Evolutionary conservation across 345 rosid genomes (phyloP), one percentile per base, ranked within the genome.

Genomic region (Barbarea vulgaris): DNA sequence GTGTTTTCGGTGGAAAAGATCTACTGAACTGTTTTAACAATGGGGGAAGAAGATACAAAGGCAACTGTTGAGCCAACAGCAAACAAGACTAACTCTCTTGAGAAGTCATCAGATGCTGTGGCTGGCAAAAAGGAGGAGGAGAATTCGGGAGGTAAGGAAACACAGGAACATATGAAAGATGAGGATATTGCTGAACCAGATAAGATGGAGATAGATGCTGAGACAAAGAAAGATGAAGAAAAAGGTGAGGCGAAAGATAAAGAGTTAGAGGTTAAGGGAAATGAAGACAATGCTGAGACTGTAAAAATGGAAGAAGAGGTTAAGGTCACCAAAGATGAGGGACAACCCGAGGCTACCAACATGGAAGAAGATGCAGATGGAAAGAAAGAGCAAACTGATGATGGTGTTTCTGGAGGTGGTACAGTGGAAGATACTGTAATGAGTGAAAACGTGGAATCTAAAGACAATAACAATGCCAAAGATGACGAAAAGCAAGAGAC

Each of bases 11-110:
- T 31, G 42, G 50, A 34, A 47, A 18, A 18, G 31, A 47, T 51
- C 75, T 42, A 2, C 46, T 56, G 69, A 63, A 25, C 62, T 75
- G 65, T 63, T 42, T 69, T 74, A 61, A 79, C 36, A 50, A 94
- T 94, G 98, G 88, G 83, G 4, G 88, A 86, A 67, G 87, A 83
- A 56, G 87, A 84, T 77, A 81, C 75, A 37, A 85, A 60, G 70
- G 74, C 79, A n/a, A 80, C 86, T 68, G 83, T 64, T 83, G 62
- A 79, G 73, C 83, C 77, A 53, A 70, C 73, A 24, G 86, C 65
- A 57, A 86, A 82, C 76, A 85, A 91, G 77, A 79, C 81, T 62
- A 54, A 19, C 46, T 59, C 33, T 50, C 80, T 70, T 4, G 81
- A 79, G 7, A 82, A 86, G 62, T 59, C 84, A 39, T 73, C 50